Evolutionary conservation across 768 basidiomycete genomes (phyloP), one percentile per base, ranked within the genome.

Genomic region (Candolleomyces efflorescens): DNA sequence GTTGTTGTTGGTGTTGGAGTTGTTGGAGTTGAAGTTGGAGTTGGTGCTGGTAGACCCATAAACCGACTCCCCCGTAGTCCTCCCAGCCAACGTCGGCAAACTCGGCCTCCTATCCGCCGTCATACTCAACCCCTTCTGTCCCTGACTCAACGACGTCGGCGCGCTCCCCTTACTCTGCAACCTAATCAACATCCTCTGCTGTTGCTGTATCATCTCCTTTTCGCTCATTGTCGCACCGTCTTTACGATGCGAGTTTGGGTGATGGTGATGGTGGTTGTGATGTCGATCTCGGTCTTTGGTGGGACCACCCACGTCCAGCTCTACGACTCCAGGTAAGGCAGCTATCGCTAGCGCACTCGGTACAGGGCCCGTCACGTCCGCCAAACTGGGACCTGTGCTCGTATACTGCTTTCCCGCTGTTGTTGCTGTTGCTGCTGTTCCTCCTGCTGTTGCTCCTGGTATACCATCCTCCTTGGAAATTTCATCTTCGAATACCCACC

Each of bases 301-400:
- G n/a, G n/a, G n/a, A n/a, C n/a, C n/a, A n/a, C n/a, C n/a, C n/a
- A n/a, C n/a, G n/a, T n/a, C n/a, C n/a, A n/a, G n/a, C n/a, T n/a
- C n/a, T n/a, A n/a, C n/a, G n/a, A n/a, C n/a, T n/a, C n/a, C n/a
- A n/a, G 27, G 27, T 9, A 27, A 9, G 27, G 4, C 27, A 9
- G 27, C 27, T 3, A 27, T 3, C 4, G 27, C 27, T 4, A 58
- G 26, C 5, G 36, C 55, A 24, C 26, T 2, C 18, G 49, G 36
- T 4, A 58, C 41, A 20, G 20, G 11, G 7, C 22, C 48, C 18
- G 13, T 23, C 3, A 58, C 38, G 26, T 58, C 56, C 23, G 38
- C 56, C 2, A 58, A 41, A 3, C 23, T 52, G 3, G 56, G 56
- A 1, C 38, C 56, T 2, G 56, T 58, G 22, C 41, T 54, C 9